Evolutionary conservation across 352 stramenopile genomes (phyloP), one percentile per base, ranked within the genome.

Genomic region (Phytopythium oedochilum): DNA sequence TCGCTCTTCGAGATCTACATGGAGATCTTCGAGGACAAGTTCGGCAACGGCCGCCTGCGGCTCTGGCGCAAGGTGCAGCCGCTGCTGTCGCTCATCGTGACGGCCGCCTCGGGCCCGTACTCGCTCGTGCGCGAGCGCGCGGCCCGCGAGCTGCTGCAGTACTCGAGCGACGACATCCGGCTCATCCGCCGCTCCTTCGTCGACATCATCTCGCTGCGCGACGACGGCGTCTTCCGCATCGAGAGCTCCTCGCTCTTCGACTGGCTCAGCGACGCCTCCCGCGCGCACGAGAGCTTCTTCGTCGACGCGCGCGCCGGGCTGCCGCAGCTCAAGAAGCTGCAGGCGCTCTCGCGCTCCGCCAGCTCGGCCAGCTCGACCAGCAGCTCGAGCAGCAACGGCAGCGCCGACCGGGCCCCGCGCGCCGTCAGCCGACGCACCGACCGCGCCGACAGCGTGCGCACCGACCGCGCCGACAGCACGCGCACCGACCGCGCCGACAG

Each of bases 21-120:
- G 2, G 78, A 91, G 60, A 92, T 94, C 39, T 94, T 94, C 45
- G 78, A 94, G 48, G 85, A 94, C 59, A 94, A 94, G 64, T 94
- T 92, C 49, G 85, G 85, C 28, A 72, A 85, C 28, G 83, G 78
- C 14, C 77, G 71, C 22, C 78, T 59, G n/a, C 85, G 83, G 22
- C 53, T 89, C n/a, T 94, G 85, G 85, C 68, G 69, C 34, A 92
- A 92, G 60, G 82, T 70, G 2, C 75, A 89, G 26, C 82, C 80
- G 10, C 69, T 92, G 38, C 62, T 94, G 2, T 61, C 89, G 59
- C 68, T 91, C 35, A 82, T 92, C 56, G 73, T 89, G 8, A 71
- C 78, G 6, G 78, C 85, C 32, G 78, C 85, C 9, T 69, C 75
- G 5, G 78, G 83, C 1, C 82, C 85, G 39, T 91, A 89, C 60